These are phyloP conservation scores for Penicillium paradoxum DNA, from an alignment of 495 filamentous ascomycete species.

Conservation along the genomic window DNA sequence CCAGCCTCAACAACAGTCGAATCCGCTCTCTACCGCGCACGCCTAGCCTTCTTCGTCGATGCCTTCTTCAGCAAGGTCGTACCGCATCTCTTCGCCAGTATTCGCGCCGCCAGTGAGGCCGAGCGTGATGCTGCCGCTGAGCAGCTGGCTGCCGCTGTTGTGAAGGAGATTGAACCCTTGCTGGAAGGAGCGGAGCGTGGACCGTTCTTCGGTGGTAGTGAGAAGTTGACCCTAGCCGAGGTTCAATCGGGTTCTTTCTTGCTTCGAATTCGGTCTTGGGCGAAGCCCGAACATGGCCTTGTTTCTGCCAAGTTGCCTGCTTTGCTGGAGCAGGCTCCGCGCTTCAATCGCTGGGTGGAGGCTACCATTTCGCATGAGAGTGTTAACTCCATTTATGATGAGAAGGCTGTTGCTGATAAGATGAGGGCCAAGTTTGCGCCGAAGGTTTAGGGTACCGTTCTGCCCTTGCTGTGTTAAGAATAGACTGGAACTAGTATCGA, in stretches of 20 bases:
- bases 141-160: slow-evolving; percentile 45
- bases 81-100: slow-evolving; percentile 36
- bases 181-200: slow-evolving; percentile 45
- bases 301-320: slow-evolving; percentile 46
- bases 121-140: slow-evolving; percentile 33
- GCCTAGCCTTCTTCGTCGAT: slow-evolving; percentile 72
- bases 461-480: too few species aligned
- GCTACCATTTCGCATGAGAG: slow-evolving; percentile 59
- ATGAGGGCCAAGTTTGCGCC: slow-evolving; percentile 24
- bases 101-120: slow-evolving; percentile 33
- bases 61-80: slow-evolving; percentile 63
- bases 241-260: slow-evolving; percentile 65
- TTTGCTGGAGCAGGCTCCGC: slow-evolving; percentile 52
- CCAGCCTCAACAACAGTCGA: slow-evolving; percentile 31
- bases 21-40: slow-evolving; percentile 58
- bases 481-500: not conserved
- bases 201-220: slow-evolving; percentile 79
- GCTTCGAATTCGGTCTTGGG: slow-evolving; percentile 50
- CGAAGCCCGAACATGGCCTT: slow-evolving; percentile 45
- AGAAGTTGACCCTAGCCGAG: slow-evolving; percentile 72
- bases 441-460: slow-evolving; percentile 14
- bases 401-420: slow-evolving; percentile 23
- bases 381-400: slow-evolving; percentile 62
- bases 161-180: slow-evolving; percentile 72
- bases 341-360: slow-evolving; percentile 63